Evolutionary conservation across 2,329 filamentous ascomycete species (phyloP).

Genomic region (Leptographium procerum): DNA sequence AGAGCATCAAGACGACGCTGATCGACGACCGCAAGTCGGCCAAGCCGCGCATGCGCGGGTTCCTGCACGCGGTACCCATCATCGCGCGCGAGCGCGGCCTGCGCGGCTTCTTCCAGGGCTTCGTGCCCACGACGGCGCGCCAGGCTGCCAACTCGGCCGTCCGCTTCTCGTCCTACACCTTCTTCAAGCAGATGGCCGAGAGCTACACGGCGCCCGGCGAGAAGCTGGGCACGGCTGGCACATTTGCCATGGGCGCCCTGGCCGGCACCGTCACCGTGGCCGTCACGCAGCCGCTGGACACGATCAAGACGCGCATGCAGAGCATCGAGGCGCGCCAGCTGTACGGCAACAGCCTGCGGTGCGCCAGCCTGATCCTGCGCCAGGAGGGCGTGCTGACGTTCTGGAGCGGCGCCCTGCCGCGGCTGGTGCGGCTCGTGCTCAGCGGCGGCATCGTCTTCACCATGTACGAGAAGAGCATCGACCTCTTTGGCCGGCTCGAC

Average conservation of each 20-base stretch:
- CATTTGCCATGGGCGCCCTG: conserved; percentile 80
- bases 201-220: conserved; percentile 89
- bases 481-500: conserved; percentile 67
- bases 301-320: conserved; percentile 97
- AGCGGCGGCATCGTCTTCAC: conserved; percentile 97
- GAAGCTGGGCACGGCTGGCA: conserved; percentile 78
- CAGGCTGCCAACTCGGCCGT: conserved; percentile 92
- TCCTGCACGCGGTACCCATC: conserved; percentile 78
- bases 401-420: conserved; percentile 85
- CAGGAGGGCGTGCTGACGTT: conserved; percentile 84
- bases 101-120: conserved; percentile 91
- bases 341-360: conserved; percentile 83
- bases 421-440: conserved; percentile 72
- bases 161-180: conserved; percentile 83
- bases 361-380: conserved; percentile 71
- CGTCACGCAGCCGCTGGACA: conserved; percentile 67
- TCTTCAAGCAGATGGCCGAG: conserved; percentile 80
- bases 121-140: conserved; percentile 85
- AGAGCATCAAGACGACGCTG: conserved; percentile 97
- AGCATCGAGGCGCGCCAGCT: conserved; percentile 70
- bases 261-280: conserved; percentile 88
- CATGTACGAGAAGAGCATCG: conserved; percentile 97
- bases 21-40: conserved; percentile 89
- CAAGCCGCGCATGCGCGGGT: conserved; percentile 80
- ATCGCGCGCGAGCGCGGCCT: conserved; percentile 83